Evolutionary conservation across 2,329 filamentous ascomycete genomes (phyloP).

Genomic region (Volutella citrinella): DNA sequence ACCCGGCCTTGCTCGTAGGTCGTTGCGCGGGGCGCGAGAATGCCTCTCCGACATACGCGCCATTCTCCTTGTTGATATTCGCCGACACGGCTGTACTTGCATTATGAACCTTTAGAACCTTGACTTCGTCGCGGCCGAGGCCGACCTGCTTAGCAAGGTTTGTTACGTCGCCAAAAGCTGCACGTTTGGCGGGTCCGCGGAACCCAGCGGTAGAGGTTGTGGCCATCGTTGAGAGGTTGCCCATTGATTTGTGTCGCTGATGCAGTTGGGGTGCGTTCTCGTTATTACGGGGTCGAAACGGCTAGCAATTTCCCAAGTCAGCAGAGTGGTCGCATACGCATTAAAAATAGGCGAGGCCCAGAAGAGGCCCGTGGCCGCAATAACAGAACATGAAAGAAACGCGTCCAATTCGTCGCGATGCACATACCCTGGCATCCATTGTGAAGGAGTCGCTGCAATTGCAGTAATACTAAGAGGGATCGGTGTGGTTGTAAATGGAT

Average conservation of each 20-base stretch:
- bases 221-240: constrained; percentile 46
- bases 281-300: constrained; percentile 45
- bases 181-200: constrained; percentile 62
- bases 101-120: constrained; percentile 32
- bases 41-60: constrained; percentile 30
- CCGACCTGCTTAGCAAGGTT: constrained; percentile 52
- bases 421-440: constrained; percentile 37
- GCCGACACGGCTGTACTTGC: constrained; percentile 13
- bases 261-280: constrained; percentile 57
- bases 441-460: no score
- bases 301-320: constrained; percentile 27
- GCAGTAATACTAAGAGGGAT: no score
- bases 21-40: constrained; percentile 38
- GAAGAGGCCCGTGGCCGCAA: constrained; percentile 3
- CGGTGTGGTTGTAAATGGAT: constrained; percentile 21
- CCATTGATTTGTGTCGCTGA: constrained; percentile 77
- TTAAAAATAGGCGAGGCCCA: constrained; percentile 16
- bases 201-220: constrained; percentile 26
- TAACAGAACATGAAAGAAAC: constrained; percentile 9
- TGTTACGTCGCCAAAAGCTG: constrained; percentile 79
- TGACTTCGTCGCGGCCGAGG: constrained; percentile 30
- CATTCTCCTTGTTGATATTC: constrained; percentile 44
- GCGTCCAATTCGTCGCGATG: constrained; percentile 2
- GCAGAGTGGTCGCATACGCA: constrained; percentile 9
- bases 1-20: constrained; percentile 13